phyloP scores from a whole-genome alignment of 176 grass and related monocot genomes.

The Secale cereale region DNA sequence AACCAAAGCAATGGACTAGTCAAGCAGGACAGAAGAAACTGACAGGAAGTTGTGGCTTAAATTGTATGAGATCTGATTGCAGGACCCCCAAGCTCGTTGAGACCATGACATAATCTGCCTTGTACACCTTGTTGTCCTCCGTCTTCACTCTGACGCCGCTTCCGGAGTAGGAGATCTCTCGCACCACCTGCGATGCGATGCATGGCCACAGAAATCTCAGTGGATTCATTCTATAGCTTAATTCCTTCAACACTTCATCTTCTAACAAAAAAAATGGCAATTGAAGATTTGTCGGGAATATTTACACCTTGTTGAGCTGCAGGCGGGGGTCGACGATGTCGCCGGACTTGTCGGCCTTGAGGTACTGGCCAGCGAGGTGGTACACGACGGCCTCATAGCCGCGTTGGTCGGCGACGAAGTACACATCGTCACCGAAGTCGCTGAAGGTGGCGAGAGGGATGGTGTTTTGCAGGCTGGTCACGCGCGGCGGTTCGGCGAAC shows the following conservation, averaged over 20 bases:
- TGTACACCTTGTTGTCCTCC: conserved; percentile 45
- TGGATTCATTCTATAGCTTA: too few species aligned
- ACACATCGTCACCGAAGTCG: not conserved
- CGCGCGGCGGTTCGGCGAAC: too few species aligned
- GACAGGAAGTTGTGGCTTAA: conserved; percentile 46
- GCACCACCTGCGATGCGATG: not conserved
- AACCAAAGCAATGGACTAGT: not conserved
- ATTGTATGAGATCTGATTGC: conserved; percentile 48
- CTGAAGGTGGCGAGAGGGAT: conserved; percentile 29
- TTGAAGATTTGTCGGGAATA: too few species aligned
- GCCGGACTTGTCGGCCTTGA: conserved; percentile 24
- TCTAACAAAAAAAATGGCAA: too few species aligned
- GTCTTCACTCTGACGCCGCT: conserved; percentile 29
- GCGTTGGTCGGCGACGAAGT: too few species aligned
- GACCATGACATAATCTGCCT: conserved; percentile 46
- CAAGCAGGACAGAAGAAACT: not conserved
- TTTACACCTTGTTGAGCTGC: conserved; percentile 27
- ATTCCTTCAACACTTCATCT: too few species aligned
- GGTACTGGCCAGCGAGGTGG: conserved; percentile 42
- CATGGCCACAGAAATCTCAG: too few species aligned
- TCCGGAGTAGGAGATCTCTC: not conserved
- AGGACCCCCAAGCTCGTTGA: conserved; percentile 59
- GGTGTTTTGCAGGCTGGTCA: not conserved
- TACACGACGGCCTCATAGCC: conserved; percentile 33
- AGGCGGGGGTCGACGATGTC: conserved; percentile 37